phyloP scores from a whole-genome alignment of 768 basidiomycete species.

The Phanerochaete sordida region DNA sequence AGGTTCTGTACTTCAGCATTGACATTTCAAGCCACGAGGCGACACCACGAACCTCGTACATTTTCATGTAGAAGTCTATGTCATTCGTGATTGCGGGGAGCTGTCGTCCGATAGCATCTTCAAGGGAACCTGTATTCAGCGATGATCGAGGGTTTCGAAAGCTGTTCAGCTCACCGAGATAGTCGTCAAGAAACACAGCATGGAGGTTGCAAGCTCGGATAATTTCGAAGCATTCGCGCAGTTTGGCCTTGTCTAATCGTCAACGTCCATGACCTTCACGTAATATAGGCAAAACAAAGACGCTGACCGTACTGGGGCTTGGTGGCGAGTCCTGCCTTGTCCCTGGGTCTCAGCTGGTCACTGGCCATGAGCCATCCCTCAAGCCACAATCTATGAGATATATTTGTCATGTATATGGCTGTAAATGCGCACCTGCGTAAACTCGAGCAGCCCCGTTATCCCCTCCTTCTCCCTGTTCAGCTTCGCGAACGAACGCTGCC shows the following conservation, averaged over 20 bases:
- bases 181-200: constrained; percentile 63
- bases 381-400: background rate
- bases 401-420: background rate
- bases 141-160: too few species aligned
- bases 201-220: constrained; percentile 58
- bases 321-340: constrained; percentile 39
- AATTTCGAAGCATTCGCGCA: constrained; percentile 54
- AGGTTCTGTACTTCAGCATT: too few species aligned
- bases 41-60: constrained; percentile 53
- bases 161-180: constrained; percentile 57
- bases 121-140: background rate
- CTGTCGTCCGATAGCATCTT: constrained; percentile 62
- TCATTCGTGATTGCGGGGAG: constrained; percentile 61
- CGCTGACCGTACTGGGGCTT: constrained; percentile 27
- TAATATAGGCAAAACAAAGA: background rate
- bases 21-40: too few species aligned
- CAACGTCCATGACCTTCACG: constrained; percentile 12
- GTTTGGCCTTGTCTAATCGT: constrained; percentile 41
- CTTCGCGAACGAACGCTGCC: constrained; percentile 26
- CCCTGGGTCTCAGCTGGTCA: constrained; percentile 51
- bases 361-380: constrained; percentile 62
- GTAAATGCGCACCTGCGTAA: constrained; percentile 47
- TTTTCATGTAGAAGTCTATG: constrained; percentile 50
- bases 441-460: constrained; percentile 37
- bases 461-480: constrained; percentile 28